phyloP scores from a whole-genome alignment of 176 grass and related monocot genomes.

The Luzula sylvatica region DNA sequence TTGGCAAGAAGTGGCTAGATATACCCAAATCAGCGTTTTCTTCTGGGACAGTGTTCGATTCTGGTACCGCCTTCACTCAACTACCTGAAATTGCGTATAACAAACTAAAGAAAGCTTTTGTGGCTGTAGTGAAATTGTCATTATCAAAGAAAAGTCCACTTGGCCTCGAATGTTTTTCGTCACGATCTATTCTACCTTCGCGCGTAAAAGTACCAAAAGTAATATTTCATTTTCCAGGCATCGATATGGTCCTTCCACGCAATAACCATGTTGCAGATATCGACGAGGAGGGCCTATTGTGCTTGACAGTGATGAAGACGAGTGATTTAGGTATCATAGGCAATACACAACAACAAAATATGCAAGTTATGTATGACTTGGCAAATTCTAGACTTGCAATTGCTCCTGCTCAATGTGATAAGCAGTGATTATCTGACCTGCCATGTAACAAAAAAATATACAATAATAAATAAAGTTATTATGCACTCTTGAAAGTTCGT shows the following conservation, averaged over 20 bases:
- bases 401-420: conserved; percentile 14
- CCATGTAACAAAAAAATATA: too few relatives aligned
- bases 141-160: background rate
- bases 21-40: conserved; percentile 45
- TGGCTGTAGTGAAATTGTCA: conserved; percentile 25
- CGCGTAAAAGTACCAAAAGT: conserved; percentile 32
- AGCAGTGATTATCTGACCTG: conserved; percentile 1
- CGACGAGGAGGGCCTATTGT: conserved; percentile 16
- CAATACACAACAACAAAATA: conserved; percentile 20
- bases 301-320: conserved; percentile 34
- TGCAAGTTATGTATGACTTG: conserved; percentile 24
- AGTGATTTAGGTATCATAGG: conserved; percentile 10
- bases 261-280: conserved; percentile 37
- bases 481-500: too few relatives aligned
- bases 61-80: conserved; percentile 39
- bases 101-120: conserved; percentile 25
- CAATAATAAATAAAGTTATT: too few relatives aligned
- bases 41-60: conserved; percentile 48
- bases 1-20: conserved; percentile 26
- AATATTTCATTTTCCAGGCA: conserved; percentile 55
- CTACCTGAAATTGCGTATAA: conserved; percentile 16
- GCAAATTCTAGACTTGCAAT: conserved; percentile 15
- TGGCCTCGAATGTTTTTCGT: conserved; percentile 39
- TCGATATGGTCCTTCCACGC: conserved; percentile 37
- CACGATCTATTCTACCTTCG: background rate